phyloP scores from a whole-genome alignment of 371 early-diverging fungal species.

The Actinomucor elegans region DNA sequence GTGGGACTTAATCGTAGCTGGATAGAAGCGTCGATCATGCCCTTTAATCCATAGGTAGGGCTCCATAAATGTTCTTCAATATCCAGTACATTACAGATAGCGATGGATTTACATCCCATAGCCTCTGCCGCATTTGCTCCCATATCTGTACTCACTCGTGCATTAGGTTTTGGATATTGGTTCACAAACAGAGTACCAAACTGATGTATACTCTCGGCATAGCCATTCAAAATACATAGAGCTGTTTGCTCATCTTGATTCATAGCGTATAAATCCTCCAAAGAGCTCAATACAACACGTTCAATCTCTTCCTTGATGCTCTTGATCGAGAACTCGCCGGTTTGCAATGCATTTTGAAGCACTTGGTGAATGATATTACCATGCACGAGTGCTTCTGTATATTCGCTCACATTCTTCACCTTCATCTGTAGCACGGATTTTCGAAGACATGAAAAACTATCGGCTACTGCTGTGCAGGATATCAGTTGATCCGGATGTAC shows the following conservation, averaged over 20 bases:
- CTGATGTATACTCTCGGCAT: conserved; percentile 30
- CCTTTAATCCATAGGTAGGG: conserved; percentile 89
- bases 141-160: conserved; percentile 19
- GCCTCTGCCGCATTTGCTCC: conserved; percentile 12
- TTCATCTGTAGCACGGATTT: conserved; percentile 73
- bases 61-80: conserved; percentile 95
- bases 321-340: conserved; percentile 54
- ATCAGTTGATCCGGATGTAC: conserved; percentile 83
- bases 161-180: conserved; percentile 14
- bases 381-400: conserved; percentile 63
- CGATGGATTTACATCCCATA: conserved; percentile 33
- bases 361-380: conserved; percentile 84
- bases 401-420: conserved; percentile 48
- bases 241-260: conserved; percentile 60
- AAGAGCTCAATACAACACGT: conserved; percentile 39
- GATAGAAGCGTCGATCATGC: conserved; percentile 85
- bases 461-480: conserved; percentile 74
- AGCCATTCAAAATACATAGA: conserved; percentile 33
- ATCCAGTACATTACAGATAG: conserved; percentile 73
- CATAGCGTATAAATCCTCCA: conserved; percentile 68
- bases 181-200: conserved; percentile 14
- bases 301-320: conserved; percentile 47
- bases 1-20: conserved; percentile 42
- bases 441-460: conserved; percentile 74
- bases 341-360: conserved; percentile 63